Base-by-base conservation (phyloP, 2,329 filamentous ascomycete species). In the Tolypocladium endophyticum region DNA sequence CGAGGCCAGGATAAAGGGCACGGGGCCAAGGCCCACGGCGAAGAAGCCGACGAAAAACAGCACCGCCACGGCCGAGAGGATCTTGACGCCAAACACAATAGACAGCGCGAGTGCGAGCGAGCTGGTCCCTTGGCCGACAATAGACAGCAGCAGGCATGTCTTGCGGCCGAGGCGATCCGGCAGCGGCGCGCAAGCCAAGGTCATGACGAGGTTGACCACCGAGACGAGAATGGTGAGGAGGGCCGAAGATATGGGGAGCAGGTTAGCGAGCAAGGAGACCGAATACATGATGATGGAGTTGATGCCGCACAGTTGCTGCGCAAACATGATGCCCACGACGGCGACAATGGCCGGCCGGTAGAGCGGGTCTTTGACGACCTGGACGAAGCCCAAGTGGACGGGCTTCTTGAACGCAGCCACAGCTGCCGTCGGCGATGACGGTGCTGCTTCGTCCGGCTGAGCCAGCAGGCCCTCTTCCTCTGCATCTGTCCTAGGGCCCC, bases 261-360 rank as follows among this genome's bases (percentile, higher is more conserved):
- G 82, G 63, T 86, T 86, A 38, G 88, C 85, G 18, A 99, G 82
- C 1, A 99, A 85, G 0, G 90, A 92, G 7, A 97, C 94, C 2
- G 92, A 96, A 74, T 99, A 99, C 92, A 99, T 97, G 74, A 97
- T 89, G 69, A 97, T 93, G 61, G 89, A 93, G 81, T 99, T 97
- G 76, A 97, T 93, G 55, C 91, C 93, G 61, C 89, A 93, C 43
- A 97, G 80, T 72, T 99, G 94, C 72, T 97, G 94, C 0, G 90
- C 88, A 61, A 92, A 81, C 92, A 97, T 97, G 65, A 96, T 87
- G 1, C 90, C 92, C 16, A 96, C 82, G 4, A 96, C 90, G 5
- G 92, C 91, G 61, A 94, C 80, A 58, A 95, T 87, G 58, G 88
- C 88, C 0, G 85, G 87, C 3, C 87, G 83, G 67, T 89, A 89